Conservation (phyloP, 164 flowering plant genomes). For the Annona cherimola region DNA sequence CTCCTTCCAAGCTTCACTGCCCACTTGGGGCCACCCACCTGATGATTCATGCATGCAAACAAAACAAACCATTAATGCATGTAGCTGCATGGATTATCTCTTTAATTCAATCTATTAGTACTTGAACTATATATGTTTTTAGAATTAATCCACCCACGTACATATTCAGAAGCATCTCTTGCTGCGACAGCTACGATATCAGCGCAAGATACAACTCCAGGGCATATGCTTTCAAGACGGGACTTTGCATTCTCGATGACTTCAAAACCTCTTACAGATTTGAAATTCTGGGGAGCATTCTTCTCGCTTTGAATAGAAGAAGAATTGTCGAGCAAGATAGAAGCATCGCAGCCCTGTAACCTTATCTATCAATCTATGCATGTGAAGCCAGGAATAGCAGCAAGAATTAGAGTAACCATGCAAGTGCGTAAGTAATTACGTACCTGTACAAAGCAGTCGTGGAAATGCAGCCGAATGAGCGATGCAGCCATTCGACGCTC, state of each 20-base stretch:
- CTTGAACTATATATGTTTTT: no score
- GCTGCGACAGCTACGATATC: conserved; percentile 27
- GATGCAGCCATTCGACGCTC: conserved; percentile 24
- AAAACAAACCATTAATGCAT: neutral
- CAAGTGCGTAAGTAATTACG: neutral
- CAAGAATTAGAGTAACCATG: neutral
- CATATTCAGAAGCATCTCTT: conserved; percentile 14
- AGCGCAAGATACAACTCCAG: conserved; percentile 35
- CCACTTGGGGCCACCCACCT: conserved; percentile 8
- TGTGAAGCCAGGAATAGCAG: neutral
- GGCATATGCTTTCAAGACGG: conserved; percentile 23
- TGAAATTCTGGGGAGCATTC: conserved; percentile 22
- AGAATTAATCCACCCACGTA: conserved; percentile 3
- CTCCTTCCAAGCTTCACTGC: conserved; percentile 23
- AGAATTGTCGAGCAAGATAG: conserved; percentile 27
- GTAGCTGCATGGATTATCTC: no score
- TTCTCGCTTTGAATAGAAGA: conserved; percentile 28
- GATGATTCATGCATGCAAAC: neutral
- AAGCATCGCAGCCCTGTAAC: conserved; percentile 37
- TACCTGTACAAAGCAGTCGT: conserved; percentile 34
- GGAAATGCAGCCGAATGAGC: conserved; percentile 28
- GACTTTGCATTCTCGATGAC: conserved; percentile 32
- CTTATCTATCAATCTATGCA: neutral
- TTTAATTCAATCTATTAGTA: no score
- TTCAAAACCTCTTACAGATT: conserved; percentile 27